Evolutionary conservation across 768 basidiomycete genomes (phyloP).

Genomic region (Suillus brevipes): DNA sequence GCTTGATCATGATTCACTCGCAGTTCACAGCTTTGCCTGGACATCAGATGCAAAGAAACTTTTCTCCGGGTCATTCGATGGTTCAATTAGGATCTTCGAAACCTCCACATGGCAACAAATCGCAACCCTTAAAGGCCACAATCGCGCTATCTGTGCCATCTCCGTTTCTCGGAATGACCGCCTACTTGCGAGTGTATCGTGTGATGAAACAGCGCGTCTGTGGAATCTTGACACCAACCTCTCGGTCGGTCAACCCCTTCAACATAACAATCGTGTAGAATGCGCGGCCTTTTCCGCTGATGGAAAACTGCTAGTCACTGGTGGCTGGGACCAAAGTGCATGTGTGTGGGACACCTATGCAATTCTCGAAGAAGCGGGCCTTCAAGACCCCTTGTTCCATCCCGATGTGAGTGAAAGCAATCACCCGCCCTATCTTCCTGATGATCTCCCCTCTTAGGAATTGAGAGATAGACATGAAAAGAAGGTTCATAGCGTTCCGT

Average conservation of each 20-base stretch:
- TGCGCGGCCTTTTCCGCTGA: neutral
- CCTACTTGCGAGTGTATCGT: neutral
- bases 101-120: neutral
- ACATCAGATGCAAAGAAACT: slow-evolving; percentile 3
- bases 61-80: neutral
- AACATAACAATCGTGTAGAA: neutral
- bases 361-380: neutral
- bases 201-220: neutral
- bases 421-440: no score
- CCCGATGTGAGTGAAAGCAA: neutral
- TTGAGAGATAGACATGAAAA: neutral
- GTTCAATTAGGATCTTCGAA: neutral
- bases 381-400: neutral
- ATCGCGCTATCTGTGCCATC: neutral
- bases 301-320: neutral
- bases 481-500: neutral
- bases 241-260: neutral
- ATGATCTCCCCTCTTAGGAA: neutral
- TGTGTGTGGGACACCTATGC: neutral
- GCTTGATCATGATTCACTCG: neutral
- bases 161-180: neutral
- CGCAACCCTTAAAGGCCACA: neutral
- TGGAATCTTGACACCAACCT: neutral
- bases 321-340: neutral
- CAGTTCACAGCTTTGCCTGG: neutral